These are phyloP conservation scores for Amphirosellinia nigrospora DNA, from an alignment of 495 filamentous ascomycete genomes.

Conservation along the genomic window DNA sequence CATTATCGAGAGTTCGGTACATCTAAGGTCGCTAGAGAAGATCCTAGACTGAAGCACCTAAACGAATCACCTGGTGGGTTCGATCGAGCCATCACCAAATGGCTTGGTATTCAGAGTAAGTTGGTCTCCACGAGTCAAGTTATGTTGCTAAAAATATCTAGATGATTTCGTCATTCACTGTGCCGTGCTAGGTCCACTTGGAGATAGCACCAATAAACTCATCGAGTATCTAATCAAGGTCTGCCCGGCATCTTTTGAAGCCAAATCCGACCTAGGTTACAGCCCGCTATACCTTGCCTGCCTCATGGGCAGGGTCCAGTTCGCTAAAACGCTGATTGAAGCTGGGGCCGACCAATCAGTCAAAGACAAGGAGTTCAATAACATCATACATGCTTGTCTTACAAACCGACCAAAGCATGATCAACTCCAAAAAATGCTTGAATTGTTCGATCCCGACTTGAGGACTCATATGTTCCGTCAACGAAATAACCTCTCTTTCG, in stretches of 20 bases:
- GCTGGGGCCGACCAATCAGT: conserved; percentile 69
- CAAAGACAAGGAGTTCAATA: conserved; percentile 59
- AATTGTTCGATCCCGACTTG: conserved; percentile 58
- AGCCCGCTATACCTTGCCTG: conserved; percentile 70
- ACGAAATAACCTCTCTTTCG: conserved; percentile 41
- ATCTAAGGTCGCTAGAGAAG: conserved; percentile 55
- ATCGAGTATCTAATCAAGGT: conserved; percentile 66
- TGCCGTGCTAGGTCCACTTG: conserved; percentile 57
- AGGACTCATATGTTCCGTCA: conserved; percentile 46
- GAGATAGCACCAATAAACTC: conserved; percentile 52
- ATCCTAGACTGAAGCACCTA: conserved; percentile 62
- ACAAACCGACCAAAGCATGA: conserved; percentile 32
- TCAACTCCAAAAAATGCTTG: conserved; percentile 51
- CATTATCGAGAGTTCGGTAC: conserved; percentile 68
- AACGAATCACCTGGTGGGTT: conserved; percentile 60
- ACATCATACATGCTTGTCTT: conserved; percentile 65
- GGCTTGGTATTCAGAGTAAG: conserved; percentile 63
- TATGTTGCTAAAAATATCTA: conserved; percentile 42
- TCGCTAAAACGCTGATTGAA: conserved; percentile 64
- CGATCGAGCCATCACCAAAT: conserved; percentile 63
- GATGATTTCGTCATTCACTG: conserved; percentile 70
- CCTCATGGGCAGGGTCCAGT: conserved; percentile 52
- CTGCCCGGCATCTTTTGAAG: conserved; percentile 63
- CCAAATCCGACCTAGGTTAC: conserved; percentile 57
- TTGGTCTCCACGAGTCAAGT: conserved; percentile 33